These are phyloP conservation scores for Diplosphaera chodatii DNA, from an alignment of 139 green algal genomes.

Conservation along the genomic window DNA sequence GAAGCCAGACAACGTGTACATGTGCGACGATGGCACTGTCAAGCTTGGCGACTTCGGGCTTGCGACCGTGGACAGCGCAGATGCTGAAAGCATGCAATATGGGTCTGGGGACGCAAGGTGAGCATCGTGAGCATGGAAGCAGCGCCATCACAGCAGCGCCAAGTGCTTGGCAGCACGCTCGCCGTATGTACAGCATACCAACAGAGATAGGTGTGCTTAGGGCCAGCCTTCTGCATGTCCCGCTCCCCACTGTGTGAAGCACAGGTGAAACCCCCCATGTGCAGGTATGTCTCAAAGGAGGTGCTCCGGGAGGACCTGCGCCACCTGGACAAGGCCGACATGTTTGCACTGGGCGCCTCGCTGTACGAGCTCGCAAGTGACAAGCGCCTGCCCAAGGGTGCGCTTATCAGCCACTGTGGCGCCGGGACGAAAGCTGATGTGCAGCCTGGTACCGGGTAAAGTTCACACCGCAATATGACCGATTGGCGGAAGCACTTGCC, in stretches of 20 bases:
- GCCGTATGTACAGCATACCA: too few relatives aligned
- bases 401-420: too few relatives aligned
- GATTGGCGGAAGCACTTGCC: too few relatives aligned
- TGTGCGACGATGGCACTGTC: slow-evolving; percentile 31
- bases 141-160: too few relatives aligned
- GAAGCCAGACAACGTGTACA: slow-evolving; percentile 93
- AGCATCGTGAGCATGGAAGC: background rate
- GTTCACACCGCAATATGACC: too few relatives aligned
- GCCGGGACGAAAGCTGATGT: too few relatives aligned
- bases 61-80: slow-evolving; percentile 35
- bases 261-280: too few relatives aligned
- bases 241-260: too few relatives aligned
- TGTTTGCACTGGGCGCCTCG: slow-evolving; percentile 82
- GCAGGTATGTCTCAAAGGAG: slow-evolving; percentile 83
- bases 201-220: too few relatives aligned
- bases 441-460: too few relatives aligned
- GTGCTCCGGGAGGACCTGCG: slow-evolving; percentile 57
- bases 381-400: slow-evolving; percentile 39
- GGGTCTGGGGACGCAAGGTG: slow-evolving; percentile 73
- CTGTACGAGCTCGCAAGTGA: slow-evolving; percentile 73
- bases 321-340: slow-evolving; percentile 76
- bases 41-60: slow-evolving; percentile 94
- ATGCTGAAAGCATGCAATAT: slow-evolving; percentile 13
- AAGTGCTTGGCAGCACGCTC: too few relatives aligned
- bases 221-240: too few relatives aligned